Base-by-base conservation (phyloP, 768 basidiomycete genomes). In the Hypholoma fasciculare region DNA sequence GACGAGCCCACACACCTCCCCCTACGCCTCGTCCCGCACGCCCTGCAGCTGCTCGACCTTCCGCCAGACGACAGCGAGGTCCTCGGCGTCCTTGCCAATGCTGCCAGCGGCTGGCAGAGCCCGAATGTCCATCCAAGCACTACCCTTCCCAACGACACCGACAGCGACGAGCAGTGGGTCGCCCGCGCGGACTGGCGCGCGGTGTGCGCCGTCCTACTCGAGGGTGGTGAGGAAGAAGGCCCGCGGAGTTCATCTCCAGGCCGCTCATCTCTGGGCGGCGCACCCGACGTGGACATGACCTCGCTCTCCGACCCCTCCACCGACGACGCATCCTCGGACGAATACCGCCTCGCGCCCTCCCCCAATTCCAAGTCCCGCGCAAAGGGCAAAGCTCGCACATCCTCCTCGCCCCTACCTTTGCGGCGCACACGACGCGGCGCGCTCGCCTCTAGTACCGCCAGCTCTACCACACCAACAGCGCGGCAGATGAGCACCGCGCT, bases 181-280 rank as follows among this genome's bases (percentile, higher is more conserved):
- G 82, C 78, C 62, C 74, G 78, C 49, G 84, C 85, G 27, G 92
- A 93, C 67, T 94, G 89, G 89, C 82, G 89, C 38, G 80, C 89
- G 12, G 88, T 94, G 4, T 94, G 92, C 67, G 85, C 87, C 9
- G 88, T 88, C 4, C 74, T 94, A 12, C 75, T 94, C 4, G 87
- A 85, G 9, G 73, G 71, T 9, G 55, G 71, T 9, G 55, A 65
- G 3, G 72, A 69, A 7, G 30, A 34, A 9, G 30, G 30, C 30
- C 30, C 30, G 30, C 30, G 59, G 46, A 71, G 66, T 51, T n/a
- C 27, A 8, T 23, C 20, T 1, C 48, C 48, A 14, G 23, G 13
- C 23, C 23, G 19, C 44, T 12, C 16, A 4, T 19, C 44, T n/a
- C 19, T 23, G 8, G 9, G 17, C 4, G 43, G 4, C 17, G 65